Base-by-base conservation (phyloP, 192 early-diverging fungal species). In the Coemansia interrupta region DNA sequence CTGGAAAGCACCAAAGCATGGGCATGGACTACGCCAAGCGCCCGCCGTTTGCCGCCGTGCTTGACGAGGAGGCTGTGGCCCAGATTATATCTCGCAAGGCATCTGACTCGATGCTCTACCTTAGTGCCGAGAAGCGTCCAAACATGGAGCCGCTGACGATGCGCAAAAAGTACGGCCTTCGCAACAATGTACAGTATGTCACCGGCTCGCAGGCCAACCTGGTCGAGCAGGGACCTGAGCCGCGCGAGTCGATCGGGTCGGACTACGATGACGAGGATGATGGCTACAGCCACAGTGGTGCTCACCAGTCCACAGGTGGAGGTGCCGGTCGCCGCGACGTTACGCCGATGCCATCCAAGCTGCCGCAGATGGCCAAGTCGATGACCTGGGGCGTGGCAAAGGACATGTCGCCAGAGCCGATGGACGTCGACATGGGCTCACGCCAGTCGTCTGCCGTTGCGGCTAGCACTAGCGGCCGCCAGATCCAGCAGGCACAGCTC, bases 151-250 rank as follows among this genome's bases (percentile, higher is more conserved):
- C 68, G 22, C 57, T 68, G 50, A 65, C 75, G 6, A 67, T 68
- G 64, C 70, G 75, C 61, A 78, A 78, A 54, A 78, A 78, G 53
- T 78, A 78, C 59, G 75, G 75, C 6, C 48, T 78, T 50, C 75
- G 75, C 42, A 38, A 61, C 20, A 78, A 78, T 50, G 36, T 78
- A 28, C 75, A 78, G 62, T 68, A 78, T 45, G 23, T 72, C 56
- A 60, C 58, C 56, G 57, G 54, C 42, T 36, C 56, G 6, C 64
- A 68, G 15, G 47, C 38, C 12, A 32, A 58, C 44, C 41, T 48
- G 15, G 41, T 19, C 19, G 73, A 70, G 13, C 68, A 63, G 50
- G 68, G 73, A 0, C 64, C 60, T 2, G 73, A 76, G 24, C 68
- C 73, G 26, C 53, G 32, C 19, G 39, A 62, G 29, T 62, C 60